A percentile compares a stretch with the other conserved stretches of the same genome.
Conservation (phyloP, 1,139 yeast genomes). For the Nakaseomyces uthaithaninus region DNA sequence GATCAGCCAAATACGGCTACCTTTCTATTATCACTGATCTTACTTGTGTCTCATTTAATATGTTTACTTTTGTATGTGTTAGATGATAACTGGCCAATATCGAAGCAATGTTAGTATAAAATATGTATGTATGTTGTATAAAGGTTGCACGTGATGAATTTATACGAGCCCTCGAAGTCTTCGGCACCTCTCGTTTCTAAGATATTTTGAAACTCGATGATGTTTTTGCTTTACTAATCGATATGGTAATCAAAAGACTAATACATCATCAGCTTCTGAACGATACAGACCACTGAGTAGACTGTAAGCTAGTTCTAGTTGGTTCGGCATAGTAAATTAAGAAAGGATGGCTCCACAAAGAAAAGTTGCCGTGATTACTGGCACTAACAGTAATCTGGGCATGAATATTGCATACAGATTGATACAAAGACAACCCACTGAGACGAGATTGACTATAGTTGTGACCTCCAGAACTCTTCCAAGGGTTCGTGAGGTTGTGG, state of each 20-base stretch:
- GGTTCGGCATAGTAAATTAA: background rate
- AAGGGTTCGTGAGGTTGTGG: conserved; percentile 70
- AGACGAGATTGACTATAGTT: conserved; percentile 58
- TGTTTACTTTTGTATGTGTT: no score
- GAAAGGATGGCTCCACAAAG: conserved; percentile 8
- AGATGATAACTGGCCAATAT: no score
- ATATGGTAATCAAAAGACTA: no score
- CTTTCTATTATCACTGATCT: no score
- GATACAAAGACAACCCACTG: conserved; percentile 48
- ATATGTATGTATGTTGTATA: background rate
- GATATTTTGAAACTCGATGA: no score
- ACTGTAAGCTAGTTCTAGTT: no score
- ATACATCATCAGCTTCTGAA: no score
- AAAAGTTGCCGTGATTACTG: conserved; percentile 50
- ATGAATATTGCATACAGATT: conserved; percentile 74
- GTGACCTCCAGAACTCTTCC: conserved; percentile 87
- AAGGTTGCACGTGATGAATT: background rate
- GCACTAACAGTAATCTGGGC: conserved; percentile 75
- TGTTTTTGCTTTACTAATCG: no score
- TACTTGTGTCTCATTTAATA: no score
- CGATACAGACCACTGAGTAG: no score
- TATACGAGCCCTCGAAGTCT: background rate
- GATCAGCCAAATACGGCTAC: background rate
- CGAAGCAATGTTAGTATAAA: no score
- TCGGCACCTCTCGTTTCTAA: no score